Base-by-base conservation (phyloP, 2,329 filamentous ascomycete species). In the Phialophora tarda region DNA sequence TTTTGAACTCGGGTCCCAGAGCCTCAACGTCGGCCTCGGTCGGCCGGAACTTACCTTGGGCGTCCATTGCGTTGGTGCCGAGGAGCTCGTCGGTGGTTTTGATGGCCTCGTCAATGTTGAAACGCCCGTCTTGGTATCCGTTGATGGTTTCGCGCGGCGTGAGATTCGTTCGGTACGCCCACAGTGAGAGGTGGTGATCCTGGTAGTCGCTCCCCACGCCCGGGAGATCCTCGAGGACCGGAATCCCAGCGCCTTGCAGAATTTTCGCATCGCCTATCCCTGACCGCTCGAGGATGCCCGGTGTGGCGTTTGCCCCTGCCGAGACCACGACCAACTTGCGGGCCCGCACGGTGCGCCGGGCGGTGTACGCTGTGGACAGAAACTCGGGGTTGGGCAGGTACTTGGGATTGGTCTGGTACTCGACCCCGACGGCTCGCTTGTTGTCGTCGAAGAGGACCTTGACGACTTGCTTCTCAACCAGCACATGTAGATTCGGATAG, bases 61-160 rank as follows among this genome's bases (percentile, higher is more conserved):
- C 77, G 66, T 89, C 87, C 67, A 86, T 80, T 0, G 75, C 80
- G 64, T 88, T 89, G 82, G 85, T 88, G 4, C 86, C 85, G 1
- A 88, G 74, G 2, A 84, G 74, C 41, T 72, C 62, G 54, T 71
- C 68, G 38, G 50, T 75, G 6, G 62, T 59, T 47, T 51, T 64
- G 57, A 71, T 66, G 30, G 50, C 38, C 26, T 69, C 60, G 14
- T 65, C 34, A 12, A 82, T 77, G 62, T 86, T 80, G 1, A 80
- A 76, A 0, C 82, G 79, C 3, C 85, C 84, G 30, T 80, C 80
- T 0, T 85, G 72, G 7, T 88, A 78, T 0, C 77, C 80, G 65
- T 89, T 85, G n/a, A 87, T 71, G 48, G 84, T 87, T 68, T 86
- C 81, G 6, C 78, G 74, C 1, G 80, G 76, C 0, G 73, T 73